Conservation (phyloP, 164 flowering plant species). For the Platanus orientalis region DNA sequence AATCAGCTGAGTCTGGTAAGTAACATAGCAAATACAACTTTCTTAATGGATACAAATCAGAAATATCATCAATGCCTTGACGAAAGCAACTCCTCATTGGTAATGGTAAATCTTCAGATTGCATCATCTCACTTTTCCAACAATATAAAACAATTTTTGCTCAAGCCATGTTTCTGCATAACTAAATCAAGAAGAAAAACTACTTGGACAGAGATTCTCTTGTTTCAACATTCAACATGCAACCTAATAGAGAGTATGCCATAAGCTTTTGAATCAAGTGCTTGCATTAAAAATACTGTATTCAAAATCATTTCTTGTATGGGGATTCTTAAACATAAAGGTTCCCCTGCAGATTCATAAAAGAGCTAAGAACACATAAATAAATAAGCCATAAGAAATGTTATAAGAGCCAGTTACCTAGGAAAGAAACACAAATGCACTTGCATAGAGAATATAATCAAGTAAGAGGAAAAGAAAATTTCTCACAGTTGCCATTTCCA, state of each 20-base stretch:
- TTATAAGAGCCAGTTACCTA: too few species aligned
- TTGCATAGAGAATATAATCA: background rate
- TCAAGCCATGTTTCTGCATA: background rate
- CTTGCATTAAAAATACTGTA: background rate
- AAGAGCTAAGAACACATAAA: background rate
- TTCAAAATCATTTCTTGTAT: background rate
- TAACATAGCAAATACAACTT: too few species aligned
- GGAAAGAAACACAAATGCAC: constrained; percentile 3
- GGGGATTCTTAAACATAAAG: too few species aligned
- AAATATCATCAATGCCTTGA: background rate
- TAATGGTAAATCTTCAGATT: too few species aligned
- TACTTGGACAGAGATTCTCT: too few species aligned
- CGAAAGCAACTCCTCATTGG: background rate
- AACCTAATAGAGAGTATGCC: too few species aligned
- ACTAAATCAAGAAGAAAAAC: too few species aligned
- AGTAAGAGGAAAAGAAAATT: background rate
- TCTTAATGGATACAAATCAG: too few species aligned
- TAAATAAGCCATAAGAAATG: background rate
- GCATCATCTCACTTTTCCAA: background rate
- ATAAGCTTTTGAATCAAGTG: too few species aligned
- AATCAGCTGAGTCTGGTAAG: too few species aligned
- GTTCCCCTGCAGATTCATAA: background rate
- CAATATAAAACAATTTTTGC: background rate
- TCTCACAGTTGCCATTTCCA: constrained; percentile 10
- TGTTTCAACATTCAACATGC: too few species aligned